Percentiles rank a stretch among this genome's conserved stretches.
These are phyloP conservation scores for Pyrus betulifolia DNA, from an alignment of 306 rosid genomes.

Conservation along the genomic window DNA sequence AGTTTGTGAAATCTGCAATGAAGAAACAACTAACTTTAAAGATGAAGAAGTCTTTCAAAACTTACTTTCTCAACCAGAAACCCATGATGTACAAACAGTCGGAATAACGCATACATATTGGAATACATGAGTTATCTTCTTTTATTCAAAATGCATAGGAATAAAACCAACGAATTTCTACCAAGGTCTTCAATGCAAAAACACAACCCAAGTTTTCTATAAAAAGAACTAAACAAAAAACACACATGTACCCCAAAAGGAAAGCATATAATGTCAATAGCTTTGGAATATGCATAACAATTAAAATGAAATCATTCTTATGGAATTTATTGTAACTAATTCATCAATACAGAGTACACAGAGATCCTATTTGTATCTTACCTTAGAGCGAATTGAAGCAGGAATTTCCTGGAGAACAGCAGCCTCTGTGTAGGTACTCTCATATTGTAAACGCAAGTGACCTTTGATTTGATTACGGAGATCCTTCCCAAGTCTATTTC, in stretches of 20 bases:
- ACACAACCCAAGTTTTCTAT: no score
- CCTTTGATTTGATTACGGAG: slow-evolving; percentile 88
- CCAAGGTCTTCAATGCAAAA: not conserved
- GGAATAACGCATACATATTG: not conserved
- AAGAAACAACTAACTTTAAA: not conserved
- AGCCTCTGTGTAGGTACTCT: slow-evolving; percentile 87
- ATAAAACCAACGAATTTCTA: not conserved
- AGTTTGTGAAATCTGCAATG: slow-evolving; percentile 72
- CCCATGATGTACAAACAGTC: not conserved
- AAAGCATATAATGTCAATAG: not conserved
- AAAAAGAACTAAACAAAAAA: not conserved
- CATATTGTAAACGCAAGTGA: slow-evolving; percentile 81
- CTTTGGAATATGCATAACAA: slow-evolving; percentile 1
- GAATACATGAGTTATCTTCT: not conserved
- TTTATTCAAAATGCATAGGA: not conserved
- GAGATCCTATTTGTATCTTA: slow-evolving; percentile 17
- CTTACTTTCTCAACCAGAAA: not conserved
- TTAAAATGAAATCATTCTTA: not conserved
- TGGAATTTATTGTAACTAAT: not conserved
- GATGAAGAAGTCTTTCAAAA: not conserved
- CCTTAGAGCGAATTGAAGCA: slow-evolving; percentile 83
- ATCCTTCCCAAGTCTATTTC: slow-evolving; percentile 78
- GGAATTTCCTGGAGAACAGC: slow-evolving; percentile 79
- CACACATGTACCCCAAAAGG: not conserved
- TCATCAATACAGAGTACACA: not conserved